Conservation (phyloP, 2,329 filamentous ascomycete genomes). For the Ceratocystiopsis brevicomis region DNA sequence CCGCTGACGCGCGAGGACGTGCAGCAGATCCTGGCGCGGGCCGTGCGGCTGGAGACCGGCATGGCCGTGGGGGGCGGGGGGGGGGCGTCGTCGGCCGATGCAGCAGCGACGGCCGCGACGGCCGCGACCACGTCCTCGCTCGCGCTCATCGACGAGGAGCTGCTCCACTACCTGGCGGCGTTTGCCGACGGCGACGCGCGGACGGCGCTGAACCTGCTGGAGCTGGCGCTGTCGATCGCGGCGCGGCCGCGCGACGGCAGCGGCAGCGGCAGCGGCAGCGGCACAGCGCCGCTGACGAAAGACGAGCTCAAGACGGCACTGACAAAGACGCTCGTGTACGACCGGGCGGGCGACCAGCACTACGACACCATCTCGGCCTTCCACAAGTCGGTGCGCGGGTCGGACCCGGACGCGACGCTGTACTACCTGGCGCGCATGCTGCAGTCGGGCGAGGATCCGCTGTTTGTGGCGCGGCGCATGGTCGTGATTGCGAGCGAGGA, state of each 20-base stretch:
- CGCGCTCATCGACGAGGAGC: constrained; percentile 52
- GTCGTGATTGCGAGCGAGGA: constrained; percentile 92
- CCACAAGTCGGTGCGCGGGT: constrained; percentile 85
- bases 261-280: constrained; percentile 18
- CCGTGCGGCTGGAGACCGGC: constrained; percentile 38
- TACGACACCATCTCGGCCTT: constrained; percentile 96
- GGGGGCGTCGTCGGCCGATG: neutral
- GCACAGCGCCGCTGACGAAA: constrained; percentile 48
- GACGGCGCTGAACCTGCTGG: constrained; percentile 79
- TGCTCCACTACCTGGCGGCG: constrained; percentile 63
- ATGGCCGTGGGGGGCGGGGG: neutral
- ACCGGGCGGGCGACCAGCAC: constrained; percentile 86
- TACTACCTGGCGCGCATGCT: constrained; percentile 96
- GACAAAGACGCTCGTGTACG: constrained; percentile 87
- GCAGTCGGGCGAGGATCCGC: constrained; percentile 78
- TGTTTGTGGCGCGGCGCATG: constrained; percentile 82
- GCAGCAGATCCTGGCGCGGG: constrained; percentile 54
- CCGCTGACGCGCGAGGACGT: constrained; percentile 58
- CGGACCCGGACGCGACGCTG: constrained; percentile 67
- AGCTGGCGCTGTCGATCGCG: constrained; percentile 67
- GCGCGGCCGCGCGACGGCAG: constrained; percentile 10
- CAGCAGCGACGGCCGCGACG: neutral
- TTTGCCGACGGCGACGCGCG: constrained; percentile 88
- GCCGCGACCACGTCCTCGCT: constrained; percentile 9
- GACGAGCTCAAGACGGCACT: constrained; percentile 63